Evolutionary conservation across 345 rosid species (phyloP), one percentile per base, ranked within the genome.

Genomic region (Hypericum androsaemum): DNA sequence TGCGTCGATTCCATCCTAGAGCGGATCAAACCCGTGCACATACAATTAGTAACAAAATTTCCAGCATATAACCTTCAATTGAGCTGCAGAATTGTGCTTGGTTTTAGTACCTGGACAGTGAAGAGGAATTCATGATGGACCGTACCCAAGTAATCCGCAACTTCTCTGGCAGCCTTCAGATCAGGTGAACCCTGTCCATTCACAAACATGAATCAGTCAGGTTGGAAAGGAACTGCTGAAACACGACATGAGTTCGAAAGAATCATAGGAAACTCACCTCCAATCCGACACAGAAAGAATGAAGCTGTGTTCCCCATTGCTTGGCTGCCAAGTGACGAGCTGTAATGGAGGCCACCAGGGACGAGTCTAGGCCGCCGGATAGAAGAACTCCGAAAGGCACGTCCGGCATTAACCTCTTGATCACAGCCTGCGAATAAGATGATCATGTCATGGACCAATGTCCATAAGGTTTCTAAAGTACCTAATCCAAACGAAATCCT

Each of bases 301-400:
- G 96, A 41, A 90, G 89, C 45, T 80, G 98, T 15, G 77, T 10
- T 54, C 98, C 95, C 95, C 95, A 90, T 36, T 77, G 86, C 65
- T 64, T 74, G 56, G 95, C 89, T 22, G 81, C 78, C 69, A 90
- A 69, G 64, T 90, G 69, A n/a, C 98, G 86, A 5, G 86, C 79
- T 8, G 95, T 82, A 56, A 90, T 71, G 2, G 98, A 63, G 32
- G 98, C 95, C 43, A 90, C 98, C 53, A 90, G 62, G 0, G 98
- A 90, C 41, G 96, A 90, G 71, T 90, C 98, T 43, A 90, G 78
- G 9, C 98, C 98, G 22, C 98, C 98, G 7, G 98, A 87, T 17
- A 90, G 80, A 46, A 90, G 67, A 55, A 90, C 98, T 59, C 95
- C 96, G 4, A 87, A 87, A 10, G 98, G 96, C 41, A 87, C 96